Percentiles rank a stretch among this genome's conserved stretches.
phyloP scores from a whole-genome alignment of 495 filamentous ascomycete genomes.

The Cenococcum geophilum region DNA sequence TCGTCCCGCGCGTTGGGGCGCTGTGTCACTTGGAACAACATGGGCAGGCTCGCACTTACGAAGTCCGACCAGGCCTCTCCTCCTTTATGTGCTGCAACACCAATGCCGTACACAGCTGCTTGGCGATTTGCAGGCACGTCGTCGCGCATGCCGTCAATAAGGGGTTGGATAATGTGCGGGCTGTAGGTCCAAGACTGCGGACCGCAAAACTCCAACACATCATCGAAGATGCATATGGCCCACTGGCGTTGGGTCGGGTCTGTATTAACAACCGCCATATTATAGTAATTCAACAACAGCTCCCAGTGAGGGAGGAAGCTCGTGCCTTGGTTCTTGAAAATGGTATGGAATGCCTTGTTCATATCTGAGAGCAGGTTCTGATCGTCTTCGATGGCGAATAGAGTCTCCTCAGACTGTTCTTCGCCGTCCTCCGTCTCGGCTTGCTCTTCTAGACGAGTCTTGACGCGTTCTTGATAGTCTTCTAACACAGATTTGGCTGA shows the following conservation, averaged over 20 bases:
- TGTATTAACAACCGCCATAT: constrained; percentile 70
- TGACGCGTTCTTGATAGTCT: constrained; percentile 84
- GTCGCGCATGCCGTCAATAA: constrained; percentile 79
- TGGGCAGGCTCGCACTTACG: constrained; percentile 67
- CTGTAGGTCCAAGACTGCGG: constrained; percentile 75
- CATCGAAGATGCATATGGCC: constrained; percentile 97
- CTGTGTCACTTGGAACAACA: constrained; percentile 76
- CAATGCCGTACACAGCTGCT: constrained; percentile 92
- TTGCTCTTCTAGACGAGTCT: constrained; percentile 68
- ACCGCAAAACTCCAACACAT: constrained; percentile 95
- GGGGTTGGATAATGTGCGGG: constrained; percentile 74
- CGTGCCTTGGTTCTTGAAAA: constrained; percentile 91
- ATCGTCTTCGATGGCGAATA: constrained; percentile 94
- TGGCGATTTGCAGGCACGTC: constrained; percentile 85
- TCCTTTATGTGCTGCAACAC: constrained; percentile 90
- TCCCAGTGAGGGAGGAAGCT: constrained; percentile 84
- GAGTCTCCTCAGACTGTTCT: constrained; percentile 67
- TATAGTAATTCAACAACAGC: constrained; percentile 73
- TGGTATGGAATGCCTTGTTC: constrained; percentile 99
- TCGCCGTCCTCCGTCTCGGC: constrained; percentile 67
- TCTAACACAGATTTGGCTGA: constrained; percentile 75
- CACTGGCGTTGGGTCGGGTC: constrained; percentile 95
- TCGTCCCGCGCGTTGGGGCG: constrained; percentile 75
- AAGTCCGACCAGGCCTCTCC: constrained; percentile 79
- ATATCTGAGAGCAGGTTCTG: constrained; percentile 96